phyloP scores from a whole-genome alignment of 2,329 filamentous ascomycete species.

The Diaporthe nobilis region DNA sequence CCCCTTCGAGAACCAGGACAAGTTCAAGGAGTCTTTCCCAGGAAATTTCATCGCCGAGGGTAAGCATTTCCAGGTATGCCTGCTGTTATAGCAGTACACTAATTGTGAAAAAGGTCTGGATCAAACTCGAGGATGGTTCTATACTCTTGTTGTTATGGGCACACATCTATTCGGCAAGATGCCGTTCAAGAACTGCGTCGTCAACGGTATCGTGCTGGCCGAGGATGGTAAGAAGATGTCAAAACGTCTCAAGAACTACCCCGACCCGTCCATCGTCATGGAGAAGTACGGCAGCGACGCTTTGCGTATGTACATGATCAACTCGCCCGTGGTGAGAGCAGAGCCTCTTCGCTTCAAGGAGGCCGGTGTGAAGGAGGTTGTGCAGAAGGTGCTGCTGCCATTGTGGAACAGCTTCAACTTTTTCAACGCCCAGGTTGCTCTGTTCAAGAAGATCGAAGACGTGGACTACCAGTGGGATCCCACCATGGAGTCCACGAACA shows the following conservation, averaged over 20 bases:
- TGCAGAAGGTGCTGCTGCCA: conserved; percentile 90
- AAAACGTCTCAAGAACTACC: conserved; percentile 96
- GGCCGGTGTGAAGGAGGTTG: conserved; percentile 91
- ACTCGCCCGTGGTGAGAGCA: conserved; percentile 93
- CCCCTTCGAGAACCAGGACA: conserved; percentile 89
- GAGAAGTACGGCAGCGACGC: conserved; percentile 92
- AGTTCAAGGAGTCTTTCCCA: conserved; percentile 85
- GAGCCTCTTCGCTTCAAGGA: conserved; percentile 95
- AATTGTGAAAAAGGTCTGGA: conserved; percentile 65
- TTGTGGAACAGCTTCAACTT: conserved; percentile 98
- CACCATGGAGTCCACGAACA: conserved; percentile 79
- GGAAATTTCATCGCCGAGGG: conserved; percentile 92
- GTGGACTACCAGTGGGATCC: conserved; percentile 86
- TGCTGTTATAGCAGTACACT: not conserved
- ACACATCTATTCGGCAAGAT: conserved; percentile 88
- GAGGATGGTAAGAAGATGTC: conserved; percentile 99
- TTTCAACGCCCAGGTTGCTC: conserved; percentile 88
- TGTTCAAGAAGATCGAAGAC: conserved; percentile 87
- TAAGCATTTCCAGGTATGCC: conserved; percentile 58
- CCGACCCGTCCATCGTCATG: conserved; percentile 87
- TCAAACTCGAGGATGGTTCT: conserved; percentile 97
- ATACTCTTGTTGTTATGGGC: conserved; percentile 89
- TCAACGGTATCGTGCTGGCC: conserved; percentile 93
- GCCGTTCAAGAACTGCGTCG: conserved; percentile 96
- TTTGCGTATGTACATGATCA: conserved; percentile 94